Base-by-base conservation (phyloP, 208 protist genomes). In the Acanthamoeba royreba region DNA sequence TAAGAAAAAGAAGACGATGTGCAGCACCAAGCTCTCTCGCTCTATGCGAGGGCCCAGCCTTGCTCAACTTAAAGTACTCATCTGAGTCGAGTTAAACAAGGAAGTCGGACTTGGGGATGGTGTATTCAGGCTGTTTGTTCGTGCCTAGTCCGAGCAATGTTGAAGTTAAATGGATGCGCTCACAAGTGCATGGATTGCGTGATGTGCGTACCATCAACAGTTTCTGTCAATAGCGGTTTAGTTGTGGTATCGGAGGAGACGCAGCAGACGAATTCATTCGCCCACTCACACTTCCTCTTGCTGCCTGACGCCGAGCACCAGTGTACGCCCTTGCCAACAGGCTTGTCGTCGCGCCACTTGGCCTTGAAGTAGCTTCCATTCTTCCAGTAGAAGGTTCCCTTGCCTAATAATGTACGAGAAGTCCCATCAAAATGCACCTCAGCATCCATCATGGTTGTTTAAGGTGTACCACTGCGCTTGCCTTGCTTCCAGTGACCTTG, bases 381-480 rank as follows among this genome's bases (percentile, higher is more conserved):
- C 28, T 42, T 85, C 74, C 74, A 85, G n/a, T 85, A 85, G 46
- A 85, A 85, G 19, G 74, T 49, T 8, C 74, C 74, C 74, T 85
- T 85, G 40, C 74, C 74, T 85, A n/a, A n/a, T n/a, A n/a, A n/a
- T n/a, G n/a, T n/a, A n/a, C n/a, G n/a, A n/a, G n/a, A n/a, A n/a
- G n/a, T n/a, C n/a, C n/a, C n/a, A n/a, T n/a, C n/a, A n/a, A n/a
- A n/a, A n/a, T n/a, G n/a, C n/a, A n/a, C n/a, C n/a, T n/a, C n/a
- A n/a, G n/a, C n/a, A n/a, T n/a, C n/a, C n/a, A n/a, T n/a, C n/a
- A n/a, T n/a, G n/a, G n/a, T n/a, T n/a, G n/a, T n/a, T n/a, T n/a
- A n/a, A n/a, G n/a, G n/a, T n/a, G 0, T 42, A 85, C 74, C 74
- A n/a, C 43, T 52, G 15, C 74, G 40, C 46, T 85, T 85, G 25